phyloP scores from a whole-genome alignment of 2,329 filamentous ascomycete species.

The Parasarocladium wereldwijsianum region DNA sequence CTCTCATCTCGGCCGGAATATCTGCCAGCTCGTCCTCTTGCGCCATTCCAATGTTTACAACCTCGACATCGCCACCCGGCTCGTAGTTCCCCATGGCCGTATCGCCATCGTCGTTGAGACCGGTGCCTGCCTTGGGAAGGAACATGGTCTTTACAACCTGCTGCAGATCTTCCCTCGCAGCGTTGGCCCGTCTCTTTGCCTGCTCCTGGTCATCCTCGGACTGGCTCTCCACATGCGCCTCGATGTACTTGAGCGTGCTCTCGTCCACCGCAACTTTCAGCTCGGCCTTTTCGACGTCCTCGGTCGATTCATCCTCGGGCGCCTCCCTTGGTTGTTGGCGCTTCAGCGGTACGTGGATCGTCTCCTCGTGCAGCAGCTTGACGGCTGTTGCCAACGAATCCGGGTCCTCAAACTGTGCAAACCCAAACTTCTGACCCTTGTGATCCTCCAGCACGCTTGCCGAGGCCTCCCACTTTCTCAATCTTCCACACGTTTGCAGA shows the following conservation, averaged over 20 bases:
- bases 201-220: conserved; percentile 42
- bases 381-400: conserved; percentile 77
- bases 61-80: conserved; percentile 55
- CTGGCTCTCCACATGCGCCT: conserved; percentile 57
- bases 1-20: conserved; percentile 90
- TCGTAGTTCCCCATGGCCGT: conserved; percentile 51
- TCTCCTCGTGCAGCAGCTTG: conserved; percentile 68
- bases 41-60: conserved; percentile 77
- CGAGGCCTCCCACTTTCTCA: conserved; percentile 75
- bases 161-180: conserved; percentile 53
- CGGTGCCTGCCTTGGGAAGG: conserved; percentile 39
- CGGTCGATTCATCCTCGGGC: conserved; percentile 28
- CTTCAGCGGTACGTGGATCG: conserved; percentile 70
- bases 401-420: conserved; percentile 87
- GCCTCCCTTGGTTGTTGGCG: conserved; percentile 44
- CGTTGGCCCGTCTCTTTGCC: conserved; percentile 54
- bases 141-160: conserved; percentile 57
- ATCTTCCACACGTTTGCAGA: conserved; percentile 57
- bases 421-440: conserved; percentile 79
- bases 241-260: conserved; percentile 69
- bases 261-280: conserved; percentile 69
- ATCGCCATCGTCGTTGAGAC: conserved; percentile 51
- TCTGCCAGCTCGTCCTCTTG: conserved; percentile 90
- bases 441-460: conserved; percentile 46
- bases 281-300: conserved; percentile 52